Evolutionary conservation across 2,329 filamentous ascomycete species (phyloP).

Genomic region (Simplicillium aogashimaense): DNA sequence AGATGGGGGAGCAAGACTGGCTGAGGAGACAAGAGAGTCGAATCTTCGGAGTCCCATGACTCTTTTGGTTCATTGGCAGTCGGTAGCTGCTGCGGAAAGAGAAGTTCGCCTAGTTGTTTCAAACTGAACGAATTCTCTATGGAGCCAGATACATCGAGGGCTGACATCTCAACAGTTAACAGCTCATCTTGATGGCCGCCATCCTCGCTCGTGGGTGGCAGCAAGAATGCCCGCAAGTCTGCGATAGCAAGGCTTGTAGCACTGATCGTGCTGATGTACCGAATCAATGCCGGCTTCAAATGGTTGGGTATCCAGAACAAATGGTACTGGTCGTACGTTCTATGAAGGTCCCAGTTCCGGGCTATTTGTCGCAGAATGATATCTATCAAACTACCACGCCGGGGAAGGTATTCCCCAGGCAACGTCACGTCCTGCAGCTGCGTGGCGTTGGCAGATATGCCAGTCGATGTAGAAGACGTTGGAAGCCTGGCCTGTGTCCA

Average conservation of each 20-base stretch:
- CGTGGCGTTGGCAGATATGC: slow-evolving; percentile 1
- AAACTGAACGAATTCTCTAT: slow-evolving; percentile 40
- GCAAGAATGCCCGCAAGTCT: slow-evolving; percentile 40
- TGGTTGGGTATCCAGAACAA: slow-evolving; percentile 44
- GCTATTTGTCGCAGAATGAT: slow-evolving; percentile 39
- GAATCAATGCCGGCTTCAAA: slow-evolving; percentile 40
- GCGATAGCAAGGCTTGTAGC: slow-evolving; percentile 35
- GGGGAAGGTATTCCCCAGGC: slow-evolving; percentile 35
- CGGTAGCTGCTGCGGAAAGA: slow-evolving; percentile 29
- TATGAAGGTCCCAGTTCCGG: slow-evolving; percentile 43
- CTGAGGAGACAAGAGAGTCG: slow-evolving; percentile 14
- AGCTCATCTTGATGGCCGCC: slow-evolving; percentile 12
- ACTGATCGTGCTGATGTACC: slow-evolving; percentile 34
- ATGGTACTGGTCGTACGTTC: slow-evolving; percentile 45
- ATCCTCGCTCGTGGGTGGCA: slow-evolving; percentile 17
- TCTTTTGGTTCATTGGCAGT: slow-evolving; percentile 28
- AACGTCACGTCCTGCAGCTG: slow-evolving; percentile 19
- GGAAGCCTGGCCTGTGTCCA: slow-evolving; percentile 28
- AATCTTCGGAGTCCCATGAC: slow-evolving; percentile 40
- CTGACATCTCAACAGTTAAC: slow-evolving; percentile 28
- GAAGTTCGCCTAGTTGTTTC: slow-evolving; percentile 39
- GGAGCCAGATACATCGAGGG: slow-evolving; percentile 44
- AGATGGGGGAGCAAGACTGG: slow-evolving; percentile 41
- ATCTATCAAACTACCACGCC: slow-evolving; percentile 38
- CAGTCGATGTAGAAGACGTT: neutral